Base-by-base conservation (phyloP, 2,329 filamentous ascomycete genomes). In the Aspergillus arachidicola region DNA sequence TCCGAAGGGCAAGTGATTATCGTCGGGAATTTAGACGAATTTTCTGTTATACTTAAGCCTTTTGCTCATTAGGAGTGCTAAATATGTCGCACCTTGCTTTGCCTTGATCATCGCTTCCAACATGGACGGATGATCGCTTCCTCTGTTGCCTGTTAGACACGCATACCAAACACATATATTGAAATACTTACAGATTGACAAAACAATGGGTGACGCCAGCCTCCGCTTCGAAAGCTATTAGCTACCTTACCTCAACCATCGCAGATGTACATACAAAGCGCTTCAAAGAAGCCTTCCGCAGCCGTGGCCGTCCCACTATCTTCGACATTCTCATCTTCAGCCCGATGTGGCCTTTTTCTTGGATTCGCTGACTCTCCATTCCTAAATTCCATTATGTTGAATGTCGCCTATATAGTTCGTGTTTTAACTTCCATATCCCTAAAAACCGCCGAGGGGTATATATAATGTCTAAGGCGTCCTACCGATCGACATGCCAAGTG, bases 41-140 rank as follows among this genome's bases (percentile, higher is more conserved):
- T 50, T 30, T 62, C 62, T 48, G 58, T 59, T 38, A 54, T 56
- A 19, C 28, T 26, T 30, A 45, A 48, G 23, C 2, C 1, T 1
- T 48, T 6, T 19, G 6, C 3, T 28, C 23, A 36, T 4, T 7
- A 16, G 5, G 3, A 48, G 12, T 48, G 1, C 12, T 5, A 6
- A 7, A 16, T 16, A 12, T 14, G 5, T 28, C 11, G 45, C 23
- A 48, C 45, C 45, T 48, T 48, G 45, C 23, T 48, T 48, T 28
- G 45, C 45, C 45, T 48, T 57, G 12, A 64, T 60, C 16, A 59
- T 59, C 19, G 62, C 62, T 38, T 64, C 62, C 16, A 64, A 62
- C 32, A 64, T 64, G 28, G 59, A 59, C 19, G 62, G 62, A 26
- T 64, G 59, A 23, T 64, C 62, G 11, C 59, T 62, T 4, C 62